Conservation (phyloP, 2,329 filamentous ascomycete genomes). For the Penicillium aurantiogriseum region DNA sequence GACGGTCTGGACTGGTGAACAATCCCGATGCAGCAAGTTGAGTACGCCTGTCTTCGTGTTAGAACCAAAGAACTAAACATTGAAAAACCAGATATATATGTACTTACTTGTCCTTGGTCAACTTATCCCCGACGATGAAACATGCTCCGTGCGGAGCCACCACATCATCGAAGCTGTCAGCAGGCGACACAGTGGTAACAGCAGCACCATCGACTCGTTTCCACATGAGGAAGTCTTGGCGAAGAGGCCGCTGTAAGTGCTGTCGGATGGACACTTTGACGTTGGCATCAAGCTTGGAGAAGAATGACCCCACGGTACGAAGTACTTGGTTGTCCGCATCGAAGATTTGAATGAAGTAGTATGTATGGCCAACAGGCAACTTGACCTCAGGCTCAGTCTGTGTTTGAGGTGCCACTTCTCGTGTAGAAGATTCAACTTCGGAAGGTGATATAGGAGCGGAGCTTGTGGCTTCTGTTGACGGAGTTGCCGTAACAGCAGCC, state of each 20-base stretch:
- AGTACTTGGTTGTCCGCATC: constrained; percentile 50
- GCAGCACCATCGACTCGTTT: constrained; percentile 41
- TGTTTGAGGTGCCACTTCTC: constrained; percentile 3
- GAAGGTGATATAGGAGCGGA: constrained; percentile 5
- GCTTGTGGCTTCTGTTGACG: constrained; percentile 13
- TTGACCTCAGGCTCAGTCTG: constrained; percentile 20
- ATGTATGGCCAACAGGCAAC: constrained; percentile 39
- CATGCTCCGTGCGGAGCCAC: constrained; percentile 40
- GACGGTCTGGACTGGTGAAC: constrained; percentile 39
- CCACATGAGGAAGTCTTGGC: constrained; percentile 46
- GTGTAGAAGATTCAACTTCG: constrained; percentile 11
- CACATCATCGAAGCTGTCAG: constrained; percentile 35
- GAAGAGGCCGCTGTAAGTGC: constrained; percentile 37
- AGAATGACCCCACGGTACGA: constrained; percentile 42
- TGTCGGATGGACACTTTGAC: constrained; percentile 44
- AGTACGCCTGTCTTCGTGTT: constrained; percentile 27
- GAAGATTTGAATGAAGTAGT: constrained; percentile 53
- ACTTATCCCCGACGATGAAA: constrained; percentile 44
- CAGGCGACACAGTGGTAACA: constrained; percentile 35
- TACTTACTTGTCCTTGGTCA: constrained; percentile 40
- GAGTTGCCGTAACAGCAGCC: constrained; percentile 13
- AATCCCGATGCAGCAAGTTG: constrained; percentile 35
- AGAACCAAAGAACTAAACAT: neutral
- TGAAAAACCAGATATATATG: neutral
- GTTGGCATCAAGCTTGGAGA: constrained; percentile 40